Evolutionary conservation across 495 filamentous ascomycete genomes (phyloP).

Genomic region (Aspergillus saccharolyticus): DNA sequence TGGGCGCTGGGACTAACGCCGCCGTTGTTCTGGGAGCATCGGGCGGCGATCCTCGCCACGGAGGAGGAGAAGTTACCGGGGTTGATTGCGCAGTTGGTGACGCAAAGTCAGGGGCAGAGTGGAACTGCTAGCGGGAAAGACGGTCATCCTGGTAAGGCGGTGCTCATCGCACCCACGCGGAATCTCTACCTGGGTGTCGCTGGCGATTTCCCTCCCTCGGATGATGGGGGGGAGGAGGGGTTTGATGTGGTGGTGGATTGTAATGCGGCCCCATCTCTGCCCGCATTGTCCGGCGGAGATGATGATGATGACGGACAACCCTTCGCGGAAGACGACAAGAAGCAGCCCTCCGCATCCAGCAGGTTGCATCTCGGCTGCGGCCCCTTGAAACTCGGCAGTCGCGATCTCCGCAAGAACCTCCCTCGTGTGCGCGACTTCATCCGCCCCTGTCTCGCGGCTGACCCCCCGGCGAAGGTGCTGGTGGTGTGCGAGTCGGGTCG

Average conservation of each 20-base stretch:
- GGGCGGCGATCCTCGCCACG: conserved; percentile 49
- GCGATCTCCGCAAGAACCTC: conserved; percentile 65
- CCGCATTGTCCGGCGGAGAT: too few relatives aligned
- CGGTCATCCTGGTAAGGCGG: conserved; percentile 26
- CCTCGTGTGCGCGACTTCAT: conserved; percentile 48
- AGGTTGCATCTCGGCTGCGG: conserved; percentile 60
- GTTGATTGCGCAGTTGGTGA: conserved; percentile 54
- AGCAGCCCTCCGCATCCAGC: conserved; percentile 6
- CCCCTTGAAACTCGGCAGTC: conserved; percentile 65
- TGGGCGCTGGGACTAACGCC: conserved; percentile 81
- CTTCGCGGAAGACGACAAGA: too few relatives aligned
- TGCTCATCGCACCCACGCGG: conserved; percentile 32
- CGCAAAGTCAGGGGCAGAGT: conserved; percentile 15
- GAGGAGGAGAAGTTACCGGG: conserved; percentile 60
- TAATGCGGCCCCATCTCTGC: too few relatives aligned
- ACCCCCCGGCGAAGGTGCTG: conserved; percentile 39
- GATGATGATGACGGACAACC: too few relatives aligned
- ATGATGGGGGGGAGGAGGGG: conserved; percentile 6
- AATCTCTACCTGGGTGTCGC: conserved; percentile 35
- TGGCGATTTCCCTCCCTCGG: conserved; percentile 14
- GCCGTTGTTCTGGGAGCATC: conserved; percentile 69
- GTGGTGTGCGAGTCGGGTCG: conserved; percentile 59
- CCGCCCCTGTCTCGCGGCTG: conserved; percentile 22
- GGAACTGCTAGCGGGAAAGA: too few relatives aligned
- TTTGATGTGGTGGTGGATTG: conserved; percentile 47